These are phyloP conservation scores for Colletotrichum sp. DNA, from an alignment of 2,329 filamentous ascomycete genomes.

Conservation along the genomic window DNA sequence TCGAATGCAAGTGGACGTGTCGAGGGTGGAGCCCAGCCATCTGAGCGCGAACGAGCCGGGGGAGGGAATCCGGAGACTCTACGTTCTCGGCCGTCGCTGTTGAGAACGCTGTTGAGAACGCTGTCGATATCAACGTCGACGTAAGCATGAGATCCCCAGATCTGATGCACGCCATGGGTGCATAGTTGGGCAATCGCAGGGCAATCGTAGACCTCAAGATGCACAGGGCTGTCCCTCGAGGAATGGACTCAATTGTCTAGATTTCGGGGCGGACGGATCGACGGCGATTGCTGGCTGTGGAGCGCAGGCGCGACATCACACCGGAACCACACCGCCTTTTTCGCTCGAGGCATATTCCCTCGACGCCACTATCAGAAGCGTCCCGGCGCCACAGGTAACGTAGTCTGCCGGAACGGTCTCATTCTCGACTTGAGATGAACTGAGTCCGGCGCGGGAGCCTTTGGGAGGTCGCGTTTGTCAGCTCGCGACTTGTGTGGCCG, in stretches of 20 bases:
- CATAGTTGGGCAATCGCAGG: background rate
- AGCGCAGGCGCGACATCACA: conserved; percentile 17
- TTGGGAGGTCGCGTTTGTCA: background rate
- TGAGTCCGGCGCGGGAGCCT: background rate
- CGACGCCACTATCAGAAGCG: conserved; percentile 8
- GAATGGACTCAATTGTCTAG: background rate
- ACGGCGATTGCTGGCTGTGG: conserved; percentile 6
- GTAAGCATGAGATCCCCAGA: background rate
- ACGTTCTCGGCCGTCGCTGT: background rate
- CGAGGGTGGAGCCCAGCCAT: background rate
- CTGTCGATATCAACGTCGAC: background rate
- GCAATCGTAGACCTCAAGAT: background rate
- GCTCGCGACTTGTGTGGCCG: background rate
- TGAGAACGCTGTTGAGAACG: background rate
- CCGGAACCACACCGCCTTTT: conserved; percentile 26
- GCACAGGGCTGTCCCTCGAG: background rate
- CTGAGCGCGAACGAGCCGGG: background rate
- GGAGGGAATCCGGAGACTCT: background rate
- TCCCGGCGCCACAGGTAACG: background rate
- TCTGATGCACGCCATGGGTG: conserved; percentile 20
- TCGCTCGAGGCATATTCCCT: conserved; percentile 16
- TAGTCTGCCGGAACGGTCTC: background rate
- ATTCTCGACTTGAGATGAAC: background rate
- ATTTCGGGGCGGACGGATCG: conserved; percentile 1
- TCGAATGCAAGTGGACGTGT: background rate